Base-by-base conservation (phyloP, 2,329 filamentous ascomycete species). In the Pseudopyricularia javanii region DNA sequence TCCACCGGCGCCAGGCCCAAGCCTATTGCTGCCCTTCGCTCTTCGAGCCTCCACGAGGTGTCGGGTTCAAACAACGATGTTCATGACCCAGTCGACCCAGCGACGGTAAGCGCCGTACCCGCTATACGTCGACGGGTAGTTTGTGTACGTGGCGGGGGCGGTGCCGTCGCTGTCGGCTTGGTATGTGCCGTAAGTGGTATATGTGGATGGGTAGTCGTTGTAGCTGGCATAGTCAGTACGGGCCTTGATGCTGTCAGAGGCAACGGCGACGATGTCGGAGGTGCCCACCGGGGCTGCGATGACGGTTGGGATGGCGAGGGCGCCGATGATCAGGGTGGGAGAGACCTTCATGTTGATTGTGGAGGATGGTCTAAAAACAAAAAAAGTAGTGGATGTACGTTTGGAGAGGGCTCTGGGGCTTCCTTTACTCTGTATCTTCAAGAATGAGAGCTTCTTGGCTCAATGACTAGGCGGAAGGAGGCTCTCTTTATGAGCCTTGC, bases 61-160 rank as follows among this genome's bases (percentile, higher is more conserved):
- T 43, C 37, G 17, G 14, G 5, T 3, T 49, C 32, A 56, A 8
- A 32, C 47, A 17, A 57, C 51, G 37, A 52, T 22, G 35, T n/a
- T 49, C 51, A 54, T 56, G 47, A 54, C 37, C 47, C 47, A 49
- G 17, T 50, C 49, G n/a, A 55, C 35, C 49, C 50, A 56, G 35
- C 57, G 51, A 22, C 52, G 50, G 51, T 56, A 58, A 26, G 50
- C 37, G 34, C 54, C 55, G 35, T 58, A 57, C 17, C 12, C 40
- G 48, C 24, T 43, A 20, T 53, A 56, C 5, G 8, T 50, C 34
- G 24, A 24, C 11, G 51, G 40, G 35, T 50, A 50, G n/a, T 40
- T 40, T 12, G 35, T 20, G 35, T 40, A 40, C 2, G 22, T 34
- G 28, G 47, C 52, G 48, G 35, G 50, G 34, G 14, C 22, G 11